phyloP scores from a whole-genome alignment of 1,284 basidiomycete genomes.

The Pseudozyma hubeiensis region DNA sequence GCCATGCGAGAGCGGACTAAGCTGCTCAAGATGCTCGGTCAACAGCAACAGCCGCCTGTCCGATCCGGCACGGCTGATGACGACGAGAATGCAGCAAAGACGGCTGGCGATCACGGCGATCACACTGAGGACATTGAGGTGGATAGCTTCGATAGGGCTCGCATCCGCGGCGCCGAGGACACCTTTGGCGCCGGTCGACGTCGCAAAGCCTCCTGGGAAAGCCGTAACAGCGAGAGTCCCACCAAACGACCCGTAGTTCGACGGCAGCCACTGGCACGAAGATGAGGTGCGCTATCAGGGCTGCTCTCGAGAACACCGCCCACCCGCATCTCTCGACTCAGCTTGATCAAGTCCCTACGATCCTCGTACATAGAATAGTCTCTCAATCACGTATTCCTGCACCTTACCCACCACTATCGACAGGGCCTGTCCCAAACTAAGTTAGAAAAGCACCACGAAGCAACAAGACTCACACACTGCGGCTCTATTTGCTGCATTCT shows the following conservation, averaged over 20 bases:
- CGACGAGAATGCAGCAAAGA: neutral
- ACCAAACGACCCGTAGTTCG: conserved; percentile 43
- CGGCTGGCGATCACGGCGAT: neutral
- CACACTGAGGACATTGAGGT: conserved; percentile 4
- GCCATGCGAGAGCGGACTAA: conserved; percentile 40
- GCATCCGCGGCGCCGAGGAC: conserved; percentile 23
- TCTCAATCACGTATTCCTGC: no score
- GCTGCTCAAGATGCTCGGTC: conserved; percentile 50
- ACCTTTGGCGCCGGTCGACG: conserved; percentile 22
- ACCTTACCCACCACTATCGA: no score
- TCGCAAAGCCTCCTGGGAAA: conserved; percentile 26
- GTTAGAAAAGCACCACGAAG: no score
- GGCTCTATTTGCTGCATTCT: no score
- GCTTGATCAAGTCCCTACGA: no score
- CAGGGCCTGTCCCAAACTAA: no score
- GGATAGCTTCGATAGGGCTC: conserved; percentile 3
- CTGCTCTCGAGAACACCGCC: neutral
- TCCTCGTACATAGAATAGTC: no score
- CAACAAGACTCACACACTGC: no score
- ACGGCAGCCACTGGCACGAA: conserved; percentile 39
- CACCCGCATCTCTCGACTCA: neutral
- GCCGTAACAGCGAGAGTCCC: conserved; percentile 41
- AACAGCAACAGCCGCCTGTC: conserved; percentile 3
- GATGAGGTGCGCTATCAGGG: conserved; percentile 1
- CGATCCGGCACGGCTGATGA: neutral